Evolutionary conservation across 768 basidiomycete species (phyloP), one percentile per base, ranked within the genome.

Genomic region (Kwoniella sp.): DNA sequence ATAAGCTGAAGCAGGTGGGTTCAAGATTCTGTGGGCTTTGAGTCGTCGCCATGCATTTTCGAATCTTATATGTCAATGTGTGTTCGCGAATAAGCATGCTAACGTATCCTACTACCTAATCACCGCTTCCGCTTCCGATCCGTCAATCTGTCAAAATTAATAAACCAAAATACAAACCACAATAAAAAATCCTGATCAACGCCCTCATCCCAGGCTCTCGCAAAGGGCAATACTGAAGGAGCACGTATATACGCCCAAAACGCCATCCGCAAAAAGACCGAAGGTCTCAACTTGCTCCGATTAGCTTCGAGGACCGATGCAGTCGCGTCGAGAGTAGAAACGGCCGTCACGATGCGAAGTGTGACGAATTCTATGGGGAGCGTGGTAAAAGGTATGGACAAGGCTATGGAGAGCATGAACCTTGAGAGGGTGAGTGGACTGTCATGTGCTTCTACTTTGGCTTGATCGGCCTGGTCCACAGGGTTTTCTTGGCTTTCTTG

Each of bases 371-470:
- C 88, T 79, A 96, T 99, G 95, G 88, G 92, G 17, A 88, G 88
- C 36, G 96, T 98, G 2, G 96, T 99, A 49, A 88, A 87, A 73
- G 94, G 93, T 33, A 98, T 99, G 96, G 96, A 99, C 79, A 91
- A 89, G 77, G 96, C 96, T 3, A 98, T 99, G 96, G 90, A 96
- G 72, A 90, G 85, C 81, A 99, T 99, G 96, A 98, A 99, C 83
- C 85, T 98, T 60, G 96, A 99, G 73, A 85, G 89, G 78, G 95
- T 96, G 74, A 76, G 87, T 83, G 12, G n/a, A 12, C 2, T 9
- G 26, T 47, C 19, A 50, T 9, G 10, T n/a, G 48, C 9, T 50
- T 50, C 19, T 10, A 50, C 24, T n/a, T 10, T 44, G 40, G n/a
- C n/a, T 44, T 10, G 10, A 10, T 44, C n/a, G 40, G n/a, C n/a